phyloP scores from a whole-genome alignment of 352 stramenopile genomes.

The Hyaloperonospora arabidopsidis region DNA sequence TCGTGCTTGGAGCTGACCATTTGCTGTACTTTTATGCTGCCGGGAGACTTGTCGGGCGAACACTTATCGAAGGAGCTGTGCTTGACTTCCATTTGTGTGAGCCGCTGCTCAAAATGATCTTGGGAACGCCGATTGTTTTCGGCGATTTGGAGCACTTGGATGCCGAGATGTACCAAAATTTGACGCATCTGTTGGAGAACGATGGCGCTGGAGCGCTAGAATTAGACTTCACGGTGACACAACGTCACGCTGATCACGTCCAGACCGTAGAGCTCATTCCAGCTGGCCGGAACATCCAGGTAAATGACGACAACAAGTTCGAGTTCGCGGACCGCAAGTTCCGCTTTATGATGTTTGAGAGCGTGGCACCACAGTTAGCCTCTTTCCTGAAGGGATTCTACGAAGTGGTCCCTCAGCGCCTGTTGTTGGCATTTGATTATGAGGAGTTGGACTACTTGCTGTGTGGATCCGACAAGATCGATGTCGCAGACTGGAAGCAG shows the following conservation, averaged over 20 bases:
- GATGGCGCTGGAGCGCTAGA: slow-evolving; percentile 39
- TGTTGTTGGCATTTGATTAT: slow-evolving; percentile 93
- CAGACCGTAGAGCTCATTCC: slow-evolving; percentile 49
- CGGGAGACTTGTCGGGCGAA: slow-evolving; percentile 49
- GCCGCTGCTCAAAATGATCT: slow-evolving; percentile 95
- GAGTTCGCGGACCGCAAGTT: slow-evolving; percentile 92
- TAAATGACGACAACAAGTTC: slow-evolving; percentile 94
- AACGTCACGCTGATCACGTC: slow-evolving; percentile 15
- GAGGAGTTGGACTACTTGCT: slow-evolving; percentile 94
- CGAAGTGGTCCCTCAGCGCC: slow-evolving; percentile 87
- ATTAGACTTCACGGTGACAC: slow-evolving; percentile 56
- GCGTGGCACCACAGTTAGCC: slow-evolving; percentile 81
- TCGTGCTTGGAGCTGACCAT: slow-evolving; percentile 46
- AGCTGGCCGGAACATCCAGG: slow-evolving; percentile 56
- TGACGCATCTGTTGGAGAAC: slow-evolving; percentile 59
- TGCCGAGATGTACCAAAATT: slow-evolving; percentile 43
- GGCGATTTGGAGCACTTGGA: slow-evolving; percentile 87
- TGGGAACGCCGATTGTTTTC: slow-evolving; percentile 91
- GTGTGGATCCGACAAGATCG: slow-evolving; percentile 88
- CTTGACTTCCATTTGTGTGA: slow-evolving; percentile 90
- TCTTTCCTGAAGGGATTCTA: slow-evolving; percentile 93
- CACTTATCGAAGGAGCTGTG: slow-evolving; percentile 86
- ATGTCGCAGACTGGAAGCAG: slow-evolving; percentile 89
- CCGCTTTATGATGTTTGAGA: slow-evolving; percentile 91
- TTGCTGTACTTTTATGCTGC: slow-evolving; percentile 46